Conservation (phyloP, 345 rosid species). For the Melaleuca alternifolia region DNA sequence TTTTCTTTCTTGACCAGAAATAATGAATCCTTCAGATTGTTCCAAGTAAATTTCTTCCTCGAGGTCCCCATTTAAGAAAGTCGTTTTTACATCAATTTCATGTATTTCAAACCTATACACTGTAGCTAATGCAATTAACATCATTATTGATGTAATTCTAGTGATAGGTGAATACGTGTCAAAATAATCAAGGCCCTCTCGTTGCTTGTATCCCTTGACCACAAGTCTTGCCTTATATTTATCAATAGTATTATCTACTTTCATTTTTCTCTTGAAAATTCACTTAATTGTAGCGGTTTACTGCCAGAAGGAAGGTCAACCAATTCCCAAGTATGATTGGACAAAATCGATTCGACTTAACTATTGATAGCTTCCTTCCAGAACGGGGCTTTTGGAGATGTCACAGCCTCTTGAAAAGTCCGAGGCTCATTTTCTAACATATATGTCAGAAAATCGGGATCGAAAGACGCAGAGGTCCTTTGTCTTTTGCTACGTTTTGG, state of each 20-base stretch:
- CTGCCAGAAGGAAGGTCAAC: background rate
- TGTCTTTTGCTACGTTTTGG: background rate
- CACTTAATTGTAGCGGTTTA: background rate
- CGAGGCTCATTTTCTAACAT: background rate
- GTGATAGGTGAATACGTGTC: background rate
- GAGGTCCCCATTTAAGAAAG: background rate
- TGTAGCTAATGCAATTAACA: background rate
- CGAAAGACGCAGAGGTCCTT: background rate
- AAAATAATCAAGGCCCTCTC: background rate
- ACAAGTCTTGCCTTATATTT: background rate
- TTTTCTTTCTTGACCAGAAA: background rate
- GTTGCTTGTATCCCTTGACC: background rate
- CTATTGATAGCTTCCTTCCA: background rate
- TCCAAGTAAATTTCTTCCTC: background rate
- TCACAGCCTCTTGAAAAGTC: background rate
- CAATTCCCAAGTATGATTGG: background rate
- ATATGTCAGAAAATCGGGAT: background rate
- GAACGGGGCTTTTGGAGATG: background rate
- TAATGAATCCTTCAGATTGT: background rate
- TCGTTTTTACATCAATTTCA: background rate
- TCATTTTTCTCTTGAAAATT: background rate
- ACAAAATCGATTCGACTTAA: background rate
- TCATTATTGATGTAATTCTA: background rate
- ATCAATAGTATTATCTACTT: background rate
- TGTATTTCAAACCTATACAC: background rate